Percentiles rank a stretch among this genome's conserved stretches.
phyloP scores from a whole-genome alignment of 805 yeast species.

The Diddensiella transvaalensis region DNA sequence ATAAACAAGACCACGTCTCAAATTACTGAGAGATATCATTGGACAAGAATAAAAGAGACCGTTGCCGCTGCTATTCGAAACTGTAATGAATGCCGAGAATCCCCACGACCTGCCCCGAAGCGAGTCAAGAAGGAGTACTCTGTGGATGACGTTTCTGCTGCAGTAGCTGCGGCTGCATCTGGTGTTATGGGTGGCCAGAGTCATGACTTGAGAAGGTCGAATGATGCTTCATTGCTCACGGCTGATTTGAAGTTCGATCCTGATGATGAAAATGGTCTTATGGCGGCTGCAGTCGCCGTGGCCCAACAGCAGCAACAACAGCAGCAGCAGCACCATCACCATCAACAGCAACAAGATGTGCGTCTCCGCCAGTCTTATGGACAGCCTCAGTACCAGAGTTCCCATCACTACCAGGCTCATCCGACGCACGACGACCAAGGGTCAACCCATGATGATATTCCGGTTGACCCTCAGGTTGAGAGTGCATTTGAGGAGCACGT shows the following conservation, averaged over 20 bases:
- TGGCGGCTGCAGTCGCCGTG: slow-evolving; percentile 56
- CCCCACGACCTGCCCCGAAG: slow-evolving; percentile 30
- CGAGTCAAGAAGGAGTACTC: slow-evolving; percentile 24
- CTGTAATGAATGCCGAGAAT: slow-evolving; percentile 70
- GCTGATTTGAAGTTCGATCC: slow-evolving; percentile 35
- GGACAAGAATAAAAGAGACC: slow-evolving; percentile 88
- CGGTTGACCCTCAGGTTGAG: slow-evolving; percentile 57
- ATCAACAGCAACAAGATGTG: slow-evolving; percentile 6
- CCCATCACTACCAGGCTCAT: slow-evolving; percentile 3
- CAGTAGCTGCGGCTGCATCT: slow-evolving; percentile 9
- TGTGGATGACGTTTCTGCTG: slow-evolving; percentile 28
- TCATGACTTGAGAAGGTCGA: slow-evolving; percentile 3
- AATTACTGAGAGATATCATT: slow-evolving; percentile 77
- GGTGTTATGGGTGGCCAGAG: slow-evolving; percentile 5
- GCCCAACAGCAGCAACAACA: slow-evolving; percentile 33
- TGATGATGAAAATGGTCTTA: slow-evolving; percentile 45
- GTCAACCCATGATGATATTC: slow-evolving; percentile 36
- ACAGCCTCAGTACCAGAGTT: slow-evolving; percentile 7
- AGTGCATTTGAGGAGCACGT: slow-evolving; percentile 43
- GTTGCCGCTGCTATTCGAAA: slow-evolving; percentile 73
- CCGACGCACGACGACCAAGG: slow-evolving; percentile 4
- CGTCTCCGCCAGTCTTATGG: not conserved
- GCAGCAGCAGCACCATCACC: slow-evolving; percentile 10
- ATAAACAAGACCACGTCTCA: slow-evolving; percentile 81
- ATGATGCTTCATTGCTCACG: slow-evolving; percentile 7